Conservation (phyloP, 495 filamentous ascomycete genomes). For the Penicillium paradoxum region DNA sequence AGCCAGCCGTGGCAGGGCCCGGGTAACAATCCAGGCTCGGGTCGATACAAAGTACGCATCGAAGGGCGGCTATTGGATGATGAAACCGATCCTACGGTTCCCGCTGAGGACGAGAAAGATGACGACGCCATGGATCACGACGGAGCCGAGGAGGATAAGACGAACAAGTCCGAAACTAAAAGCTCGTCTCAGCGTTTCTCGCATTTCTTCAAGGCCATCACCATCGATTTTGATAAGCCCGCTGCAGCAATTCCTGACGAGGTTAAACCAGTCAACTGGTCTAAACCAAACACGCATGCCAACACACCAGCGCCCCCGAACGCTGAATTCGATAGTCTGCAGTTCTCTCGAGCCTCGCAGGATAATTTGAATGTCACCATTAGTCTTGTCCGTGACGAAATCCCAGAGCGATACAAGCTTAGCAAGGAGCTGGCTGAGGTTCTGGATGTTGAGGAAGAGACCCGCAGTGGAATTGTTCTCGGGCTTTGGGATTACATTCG, state of each 20-base stretch:
- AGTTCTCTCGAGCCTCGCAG: slow-evolving; percentile 86
- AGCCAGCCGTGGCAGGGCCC: slow-evolving; percentile 82
- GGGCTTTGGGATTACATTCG: slow-evolving; percentile 95
- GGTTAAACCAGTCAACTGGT: slow-evolving; percentile 64
- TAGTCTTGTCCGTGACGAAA: slow-evolving; percentile 79
- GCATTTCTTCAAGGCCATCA: slow-evolving; percentile 92
- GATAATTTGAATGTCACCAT: slow-evolving; percentile 90
- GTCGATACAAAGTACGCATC: slow-evolving; percentile 83
- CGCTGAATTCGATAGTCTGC: slow-evolving; percentile 83
- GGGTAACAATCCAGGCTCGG: slow-evolving; percentile 40
- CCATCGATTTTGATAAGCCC: slow-evolving; percentile 73
- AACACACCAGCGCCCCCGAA: slow-evolving; percentile 43
- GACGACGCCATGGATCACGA: slow-evolving; percentile 60
- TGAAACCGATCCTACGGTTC: slow-evolving; percentile 44
- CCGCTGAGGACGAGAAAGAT: slow-evolving; percentile 57
- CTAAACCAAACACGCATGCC: slow-evolving; percentile 56
- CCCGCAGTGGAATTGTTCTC: slow-evolving; percentile 77
- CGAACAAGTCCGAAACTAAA: slow-evolving; percentile 41
- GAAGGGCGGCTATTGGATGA: slow-evolving; percentile 86
- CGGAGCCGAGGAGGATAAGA: slow-evolving; percentile 26
- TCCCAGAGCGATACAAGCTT: slow-evolving; percentile 75
- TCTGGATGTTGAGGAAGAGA: slow-evolving; percentile 81
- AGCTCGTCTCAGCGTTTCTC: slow-evolving; percentile 63
- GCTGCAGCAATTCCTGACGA: slow-evolving; percentile 46
- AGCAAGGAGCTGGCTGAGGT: slow-evolving; percentile 76